Evolutionary conservation across 2,329 filamentous ascomycete genomes (phyloP).

Genomic region (Cercospora berteroae): DNA sequence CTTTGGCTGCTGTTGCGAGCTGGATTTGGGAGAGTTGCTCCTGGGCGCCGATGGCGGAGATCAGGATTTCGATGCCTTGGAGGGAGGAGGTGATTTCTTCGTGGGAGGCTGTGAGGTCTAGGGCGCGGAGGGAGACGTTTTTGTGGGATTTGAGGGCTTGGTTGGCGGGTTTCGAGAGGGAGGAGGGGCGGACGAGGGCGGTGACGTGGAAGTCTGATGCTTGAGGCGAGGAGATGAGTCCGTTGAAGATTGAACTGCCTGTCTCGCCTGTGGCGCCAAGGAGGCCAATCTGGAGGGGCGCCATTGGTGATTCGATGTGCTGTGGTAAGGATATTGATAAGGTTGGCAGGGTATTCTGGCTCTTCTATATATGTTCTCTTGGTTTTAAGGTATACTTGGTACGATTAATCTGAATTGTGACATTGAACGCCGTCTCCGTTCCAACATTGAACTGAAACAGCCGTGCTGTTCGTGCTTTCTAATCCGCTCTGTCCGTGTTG

Average conservation of each 20-base stretch:
- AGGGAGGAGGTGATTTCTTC: slow-evolving; percentile 33
- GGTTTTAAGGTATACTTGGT: neutral
- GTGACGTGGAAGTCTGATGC: slow-evolving; percentile 40
- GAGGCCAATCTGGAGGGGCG: slow-evolving; percentile 18
- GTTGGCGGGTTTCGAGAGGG: slow-evolving; percentile 46
- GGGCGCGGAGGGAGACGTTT: slow-evolving; percentile 46
- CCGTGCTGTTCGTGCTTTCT: neutral
- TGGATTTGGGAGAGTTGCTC: slow-evolving; percentile 28
- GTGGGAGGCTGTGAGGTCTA: slow-evolving; percentile 44
- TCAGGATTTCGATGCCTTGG: slow-evolving; percentile 38
- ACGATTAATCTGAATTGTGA: neutral
- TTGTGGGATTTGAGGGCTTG: slow-evolving; percentile 39
- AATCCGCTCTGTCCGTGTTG: neutral
- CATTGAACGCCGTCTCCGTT: neutral
- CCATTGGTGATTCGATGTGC: slow-evolving; percentile 10
- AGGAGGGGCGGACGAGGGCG: slow-evolving; percentile 49
- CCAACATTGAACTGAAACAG: neutral
- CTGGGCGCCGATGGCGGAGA: slow-evolving; percentile 30
- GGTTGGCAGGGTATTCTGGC: neutral
- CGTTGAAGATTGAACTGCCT: slow-evolving; percentile 42
- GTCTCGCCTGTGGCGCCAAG: slow-evolving; percentile 47
- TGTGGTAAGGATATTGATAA: neutral
- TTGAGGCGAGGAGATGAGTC: slow-evolving; percentile 34
- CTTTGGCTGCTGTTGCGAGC: slow-evolving; percentile 33
- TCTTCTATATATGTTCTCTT: neutral